Conservation (phyloP, 2,329 filamentous ascomycete species). For the Cladophialophora chaetospira region DNA sequence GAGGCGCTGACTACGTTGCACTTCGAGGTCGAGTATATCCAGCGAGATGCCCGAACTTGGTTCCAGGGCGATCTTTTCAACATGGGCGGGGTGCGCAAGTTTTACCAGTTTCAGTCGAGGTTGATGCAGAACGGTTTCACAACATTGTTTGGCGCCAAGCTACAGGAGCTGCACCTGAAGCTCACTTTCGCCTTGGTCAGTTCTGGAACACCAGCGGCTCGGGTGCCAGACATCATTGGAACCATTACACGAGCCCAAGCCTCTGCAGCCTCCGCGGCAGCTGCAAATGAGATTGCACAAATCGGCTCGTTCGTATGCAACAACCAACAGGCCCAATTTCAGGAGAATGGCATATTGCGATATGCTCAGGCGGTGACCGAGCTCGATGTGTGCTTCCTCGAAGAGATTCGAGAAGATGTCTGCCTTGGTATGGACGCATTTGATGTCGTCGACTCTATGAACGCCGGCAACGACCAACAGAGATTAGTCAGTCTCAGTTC, state of each 20-base stretch:
- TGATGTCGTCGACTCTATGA: conserved; percentile 48
- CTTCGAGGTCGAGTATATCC: conserved; percentile 25
- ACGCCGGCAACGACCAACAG: conserved; percentile 44
- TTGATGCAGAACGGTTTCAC: conserved; percentile 23
- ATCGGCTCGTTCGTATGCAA: conserved; percentile 22
- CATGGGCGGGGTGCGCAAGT: conserved; percentile 21
- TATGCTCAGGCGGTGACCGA: conserved; percentile 23
- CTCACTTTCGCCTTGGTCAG: conserved; percentile 21
- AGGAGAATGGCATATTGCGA: conserved; percentile 17
- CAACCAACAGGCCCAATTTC: conserved; percentile 21
- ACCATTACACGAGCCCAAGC: conserved; percentile 19
- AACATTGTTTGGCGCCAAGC: conserved; percentile 19
- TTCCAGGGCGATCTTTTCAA: conserved; percentile 21
- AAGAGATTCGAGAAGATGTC: conserved; percentile 20
- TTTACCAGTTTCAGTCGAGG: conserved; percentile 22
- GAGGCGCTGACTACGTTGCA: conserved; percentile 20
- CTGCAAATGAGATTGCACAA: conserved; percentile 18
- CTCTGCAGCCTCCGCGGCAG: conserved; percentile 11
- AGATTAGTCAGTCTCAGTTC: conserved; percentile 42
- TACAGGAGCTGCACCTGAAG: conserved; percentile 22
- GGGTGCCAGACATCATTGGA: conserved; percentile 23
- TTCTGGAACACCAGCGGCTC: conserved; percentile 13
- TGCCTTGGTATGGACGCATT: conserved; percentile 57
- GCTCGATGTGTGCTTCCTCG: conserved; percentile 20
- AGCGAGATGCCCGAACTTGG: conserved; percentile 19